Evolutionary conservation across 148 eudicot species (phyloP).

Genomic region (Dysphania ambrosioides): DNA sequence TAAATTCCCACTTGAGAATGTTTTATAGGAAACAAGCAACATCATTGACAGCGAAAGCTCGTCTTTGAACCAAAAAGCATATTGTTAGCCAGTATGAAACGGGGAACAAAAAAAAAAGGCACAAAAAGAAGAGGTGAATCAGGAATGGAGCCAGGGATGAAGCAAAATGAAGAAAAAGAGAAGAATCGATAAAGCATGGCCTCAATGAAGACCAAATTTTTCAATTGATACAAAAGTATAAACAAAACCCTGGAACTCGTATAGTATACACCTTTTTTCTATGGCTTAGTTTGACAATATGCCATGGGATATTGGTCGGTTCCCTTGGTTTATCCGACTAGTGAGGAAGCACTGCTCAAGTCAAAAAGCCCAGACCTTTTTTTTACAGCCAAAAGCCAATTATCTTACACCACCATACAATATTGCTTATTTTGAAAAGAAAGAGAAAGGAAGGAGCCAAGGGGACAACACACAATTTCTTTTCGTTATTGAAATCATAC

Average conservation of each 20-base stretch:
- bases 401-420: not conserved
- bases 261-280: not conserved
- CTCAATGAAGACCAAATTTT: not conserved
- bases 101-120: not conserved
- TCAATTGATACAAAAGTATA: not conserved
- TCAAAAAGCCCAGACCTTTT: no score
- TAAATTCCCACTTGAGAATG: constrained; percentile 13
- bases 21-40: not conserved
- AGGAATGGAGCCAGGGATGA: not conserved
- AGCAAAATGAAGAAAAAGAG: not conserved
- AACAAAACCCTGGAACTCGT: not conserved
- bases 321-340: no score
- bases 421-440: not conserved
- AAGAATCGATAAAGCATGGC: constrained; percentile 13
- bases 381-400: no score
- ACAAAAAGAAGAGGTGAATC: not conserved
- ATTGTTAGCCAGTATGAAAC: not conserved
- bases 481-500: constrained; percentile 10
- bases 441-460: no score
- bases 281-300: not conserved
- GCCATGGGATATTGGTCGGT: no score
- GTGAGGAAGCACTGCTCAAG: no score
- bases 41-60: constrained; percentile 3
- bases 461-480: not conserved
- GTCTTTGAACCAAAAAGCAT: not conserved